A percentile compares a stretch with the other conserved stretches of the same genome.
Conservation (phyloP, 345 rosid genomes). For the Eucalyptus curtisii region DNA sequence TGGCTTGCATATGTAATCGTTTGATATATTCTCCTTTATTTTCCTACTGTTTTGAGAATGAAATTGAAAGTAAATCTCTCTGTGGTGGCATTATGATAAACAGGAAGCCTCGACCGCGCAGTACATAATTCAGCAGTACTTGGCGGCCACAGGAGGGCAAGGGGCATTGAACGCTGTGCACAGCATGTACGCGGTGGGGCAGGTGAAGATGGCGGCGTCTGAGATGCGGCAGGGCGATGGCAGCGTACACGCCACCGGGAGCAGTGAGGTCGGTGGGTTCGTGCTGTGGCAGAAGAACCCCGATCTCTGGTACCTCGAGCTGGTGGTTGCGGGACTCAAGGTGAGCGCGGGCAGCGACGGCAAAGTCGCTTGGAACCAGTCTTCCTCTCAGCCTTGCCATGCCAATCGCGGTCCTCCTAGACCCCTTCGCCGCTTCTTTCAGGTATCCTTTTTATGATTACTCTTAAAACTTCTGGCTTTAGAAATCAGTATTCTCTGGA, state of each 20-base stretch:
- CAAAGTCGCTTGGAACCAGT: constrained; percentile 86
- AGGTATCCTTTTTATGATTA: constrained; percentile 30
- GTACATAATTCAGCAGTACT: constrained; percentile 76
- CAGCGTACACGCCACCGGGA: constrained; percentile 29
- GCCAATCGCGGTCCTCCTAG: constrained; percentile 82
- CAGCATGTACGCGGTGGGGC: constrained; percentile 87
- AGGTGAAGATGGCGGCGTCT: constrained; percentile 73
- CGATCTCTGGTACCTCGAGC: constrained; percentile 72
- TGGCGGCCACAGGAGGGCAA: constrained; percentile 79
- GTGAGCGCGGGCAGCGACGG: constrained; percentile 91
- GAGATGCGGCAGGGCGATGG: constrained; percentile 59
- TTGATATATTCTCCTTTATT: neutral
- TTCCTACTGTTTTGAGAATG: neutral
- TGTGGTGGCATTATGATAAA: neutral
- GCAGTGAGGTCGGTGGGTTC: constrained; percentile 74
- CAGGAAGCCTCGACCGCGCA: constrained; percentile 83
- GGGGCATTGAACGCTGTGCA: constrained; percentile 37
- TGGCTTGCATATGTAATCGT: neutral
- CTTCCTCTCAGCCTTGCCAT: constrained; percentile 67
- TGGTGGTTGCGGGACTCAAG: constrained; percentile 81
- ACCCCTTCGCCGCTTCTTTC: constrained; percentile 84
- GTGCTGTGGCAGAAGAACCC: constrained; percentile 94
- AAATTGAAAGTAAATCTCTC: neutral
- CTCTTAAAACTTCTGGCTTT: too few relatives aligned
- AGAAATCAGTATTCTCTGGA: too few relatives aligned